Base-by-base conservation (phyloP, 1,284 basidiomycete species). In the Agroathelia rolfsii region DNA sequence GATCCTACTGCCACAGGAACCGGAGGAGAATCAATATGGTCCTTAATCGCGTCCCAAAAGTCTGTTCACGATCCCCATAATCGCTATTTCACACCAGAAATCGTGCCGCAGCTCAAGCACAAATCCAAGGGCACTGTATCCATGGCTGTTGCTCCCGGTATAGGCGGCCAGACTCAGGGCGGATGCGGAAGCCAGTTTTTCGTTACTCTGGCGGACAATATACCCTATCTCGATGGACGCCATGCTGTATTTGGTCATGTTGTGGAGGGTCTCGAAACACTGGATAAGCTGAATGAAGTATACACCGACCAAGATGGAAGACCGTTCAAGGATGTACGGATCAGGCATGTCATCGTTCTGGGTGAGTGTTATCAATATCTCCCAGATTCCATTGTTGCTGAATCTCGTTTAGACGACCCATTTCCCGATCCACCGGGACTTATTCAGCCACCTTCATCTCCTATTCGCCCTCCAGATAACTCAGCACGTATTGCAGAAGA, bases 161-260 rank as follows among this genome's bases (percentile, higher is more conserved):
- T 81, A 5, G 74, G 70, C 2, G 64, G 72, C 13, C 56, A 43
- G n/a, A 42, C 55, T n/a, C 62, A 69, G 35, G 79, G 87, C 5
- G 88, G 90, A 4, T 92, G 88, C 44, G 94, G 88, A 3, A 87
- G 83, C 47, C 94, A 97, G 52, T 98, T 97, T 66, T 97, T 96
- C 60, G 74, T 98, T 47, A 97, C 94, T 0, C 68, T 98, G 2
- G 79, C 71, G 12, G 86, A 94, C 46, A 77, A 79, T 39, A 86
- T 96, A 49, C 88, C 93, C 43, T 97, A 96, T 51, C 71, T 98
- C 22, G 94, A 98, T 48, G 88, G 88, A 35, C 93, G 90, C 52
- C 94, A 98, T 51, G 85, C 87, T 0, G 88, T 92, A 2, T 97
- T 98, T 53, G 94, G 93, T 7, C 82, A 82, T 49, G 87, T 97